phyloP scores from a whole-genome alignment of 192 early-diverging fungal species.

The Kappamyces sp. region DNA sequence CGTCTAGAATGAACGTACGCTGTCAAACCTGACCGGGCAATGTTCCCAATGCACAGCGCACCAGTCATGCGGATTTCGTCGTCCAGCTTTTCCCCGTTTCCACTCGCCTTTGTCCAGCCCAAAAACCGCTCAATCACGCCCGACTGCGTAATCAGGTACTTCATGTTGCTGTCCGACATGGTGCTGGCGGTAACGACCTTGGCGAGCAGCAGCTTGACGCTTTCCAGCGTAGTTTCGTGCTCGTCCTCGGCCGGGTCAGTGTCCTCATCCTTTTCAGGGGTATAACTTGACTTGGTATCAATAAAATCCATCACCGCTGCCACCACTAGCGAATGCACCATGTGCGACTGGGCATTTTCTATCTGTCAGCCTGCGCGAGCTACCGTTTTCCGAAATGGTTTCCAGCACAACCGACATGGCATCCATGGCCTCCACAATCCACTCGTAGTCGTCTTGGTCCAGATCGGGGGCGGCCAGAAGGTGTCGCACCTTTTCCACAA shows the following conservation, averaged over 20 bases:
- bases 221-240: not conserved
- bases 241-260: not conserved
- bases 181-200: constrained; percentile 12
- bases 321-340: not conserved
- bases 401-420: constrained; percentile 37
- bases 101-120: constrained; percentile 33
- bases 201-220: not conserved
- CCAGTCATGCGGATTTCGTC: constrained; percentile 52
- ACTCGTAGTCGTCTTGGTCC: constrained; percentile 15
- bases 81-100: constrained; percentile 23
- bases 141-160: constrained; percentile 26
- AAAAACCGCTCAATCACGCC: constrained; percentile 34
- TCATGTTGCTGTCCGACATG: constrained; percentile 38
- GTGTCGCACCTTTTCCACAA: not conserved
- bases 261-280: constrained; percentile 2
- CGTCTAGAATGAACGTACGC: constrained; percentile 22
- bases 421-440: constrained; percentile 40
- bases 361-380: not conserved
- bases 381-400: constrained; percentile 40
- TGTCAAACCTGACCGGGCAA: constrained; percentile 40
- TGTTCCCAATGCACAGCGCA: constrained; percentile 48
- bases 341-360: not conserved
- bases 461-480: not conserved
- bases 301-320: constrained; percentile 1
- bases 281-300: constrained; percentile 6